Conservation (phyloP, 345 rosid genomes). For the Salix brachista region DNA sequence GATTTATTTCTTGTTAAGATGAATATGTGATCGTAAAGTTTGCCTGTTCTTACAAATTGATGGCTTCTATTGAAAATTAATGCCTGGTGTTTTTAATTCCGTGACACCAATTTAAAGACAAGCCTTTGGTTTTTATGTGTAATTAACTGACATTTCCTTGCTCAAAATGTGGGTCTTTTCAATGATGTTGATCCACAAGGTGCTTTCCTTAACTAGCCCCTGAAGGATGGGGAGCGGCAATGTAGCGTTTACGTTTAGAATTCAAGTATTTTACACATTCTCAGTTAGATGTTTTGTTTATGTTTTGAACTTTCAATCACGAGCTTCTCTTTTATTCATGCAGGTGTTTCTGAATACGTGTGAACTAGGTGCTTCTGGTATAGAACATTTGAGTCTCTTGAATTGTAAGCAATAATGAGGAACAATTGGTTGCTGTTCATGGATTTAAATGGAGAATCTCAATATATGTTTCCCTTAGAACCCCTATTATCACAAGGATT, state of each 20-base stretch:
- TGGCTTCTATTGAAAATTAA: not conserved
- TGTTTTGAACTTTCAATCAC: not conserved
- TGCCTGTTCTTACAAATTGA: too few species aligned
- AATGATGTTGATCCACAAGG: not conserved
- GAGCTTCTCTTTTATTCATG: conserved; percentile 2
- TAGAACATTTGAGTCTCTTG: conserved; percentile 16
- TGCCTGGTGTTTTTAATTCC: not conserved
- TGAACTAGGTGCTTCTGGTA: not conserved
- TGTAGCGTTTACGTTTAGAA: not conserved
- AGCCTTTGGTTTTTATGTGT: too few species aligned
- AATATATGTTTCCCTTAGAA: conserved; percentile 42
- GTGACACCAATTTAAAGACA: not conserved
- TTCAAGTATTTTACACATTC: not conserved
- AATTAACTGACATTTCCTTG: not conserved
- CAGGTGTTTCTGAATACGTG: not conserved
- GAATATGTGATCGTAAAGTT: not conserved
- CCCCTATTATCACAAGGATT: conserved; percentile 39
- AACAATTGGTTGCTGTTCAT: conserved; percentile 39
- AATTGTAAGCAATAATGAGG: conserved; percentile 29
- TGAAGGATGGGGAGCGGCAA: not conserved
- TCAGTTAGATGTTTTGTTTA: not conserved
- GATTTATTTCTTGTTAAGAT: not conserved
- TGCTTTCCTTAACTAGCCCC: not conserved
- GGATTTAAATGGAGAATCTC: conserved; percentile 48
- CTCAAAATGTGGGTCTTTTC: not conserved